Percentiles rank a stretch among this genome's conserved stretches.
These are phyloP conservation scores for Colletotrichum zoysiae DNA, from an alignment of 2,329 filamentous ascomycete species.

Conservation along the genomic window DNA sequence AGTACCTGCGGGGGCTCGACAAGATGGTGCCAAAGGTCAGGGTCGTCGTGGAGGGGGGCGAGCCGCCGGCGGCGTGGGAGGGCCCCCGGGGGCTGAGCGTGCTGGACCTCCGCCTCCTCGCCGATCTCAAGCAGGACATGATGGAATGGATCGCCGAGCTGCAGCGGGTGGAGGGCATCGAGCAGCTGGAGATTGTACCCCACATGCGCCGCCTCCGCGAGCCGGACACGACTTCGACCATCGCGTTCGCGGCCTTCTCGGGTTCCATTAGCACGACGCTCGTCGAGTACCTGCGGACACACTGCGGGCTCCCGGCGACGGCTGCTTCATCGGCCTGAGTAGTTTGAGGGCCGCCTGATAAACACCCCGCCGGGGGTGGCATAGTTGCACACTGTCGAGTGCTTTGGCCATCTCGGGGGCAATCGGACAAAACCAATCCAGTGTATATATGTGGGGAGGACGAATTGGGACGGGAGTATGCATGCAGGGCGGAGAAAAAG, in stretches of 20 bases:
- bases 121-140: constrained; percentile 59
- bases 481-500: constrained; percentile 17
- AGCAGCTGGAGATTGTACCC: constrained; percentile 64
- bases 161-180: constrained; percentile 61
- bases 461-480: constrained; percentile 11
- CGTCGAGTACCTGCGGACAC: constrained; percentile 61
- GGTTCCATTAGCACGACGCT: constrained; percentile 69
- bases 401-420: constrained; percentile 22
- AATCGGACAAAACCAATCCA: constrained; percentile 20
- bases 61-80: constrained; percentile 65
- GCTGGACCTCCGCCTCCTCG: constrained; percentile 61
- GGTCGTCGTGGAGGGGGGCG: constrained; percentile 68
- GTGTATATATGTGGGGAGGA: constrained; percentile 23
- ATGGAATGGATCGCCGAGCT: constrained; percentile 71
- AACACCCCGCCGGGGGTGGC: no score
- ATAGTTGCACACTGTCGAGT: not conserved
- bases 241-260: constrained; percentile 71
- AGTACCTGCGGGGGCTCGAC: constrained; percentile 54
- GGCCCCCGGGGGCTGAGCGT: constrained; percentile 59
- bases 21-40: constrained; percentile 58
- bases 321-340: not conserved
- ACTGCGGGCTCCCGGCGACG: constrained; percentile 40
- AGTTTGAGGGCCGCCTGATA: not conserved
- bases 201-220: constrained; percentile 67
- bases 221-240: constrained; percentile 66